Evolutionary conservation across 306 rosid genomes (phyloP).

Genomic region (Ziziphus jujuba): DNA sequence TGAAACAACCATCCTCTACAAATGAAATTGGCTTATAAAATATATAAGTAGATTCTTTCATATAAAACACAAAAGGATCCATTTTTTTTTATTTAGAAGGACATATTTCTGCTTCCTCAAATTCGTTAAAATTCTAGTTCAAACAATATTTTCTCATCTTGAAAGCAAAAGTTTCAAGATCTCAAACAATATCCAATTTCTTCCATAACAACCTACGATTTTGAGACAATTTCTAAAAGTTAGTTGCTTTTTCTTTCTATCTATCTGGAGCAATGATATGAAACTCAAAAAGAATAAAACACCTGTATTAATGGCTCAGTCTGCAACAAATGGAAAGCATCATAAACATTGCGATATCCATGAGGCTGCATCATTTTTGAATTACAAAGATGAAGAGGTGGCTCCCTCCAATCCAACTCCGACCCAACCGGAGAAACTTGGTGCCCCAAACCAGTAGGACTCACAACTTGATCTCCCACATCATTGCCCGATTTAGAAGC

Average conservation of each 20-base stretch:
- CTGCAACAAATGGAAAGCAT: constrained; percentile 68
- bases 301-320: constrained; percentile 78
- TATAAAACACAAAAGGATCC: background rate
- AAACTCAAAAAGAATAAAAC: background rate
- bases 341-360: constrained; percentile 43
- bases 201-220: background rate
- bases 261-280: background rate
- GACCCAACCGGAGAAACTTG: constrained; percentile 41
- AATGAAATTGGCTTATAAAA: background rate
- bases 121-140: background rate
- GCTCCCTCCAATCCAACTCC: constrained; percentile 63
- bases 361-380: constrained; percentile 21
- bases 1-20: constrained; percentile 73
- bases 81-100: too few relatives aligned
- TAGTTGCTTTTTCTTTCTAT: background rate
- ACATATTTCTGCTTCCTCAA: too few relatives aligned
- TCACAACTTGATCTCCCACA: constrained; percentile 18
- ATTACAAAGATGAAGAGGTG: constrained; percentile 41
- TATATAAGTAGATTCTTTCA: background rate
- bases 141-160: too few relatives aligned
- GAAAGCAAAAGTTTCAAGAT: background rate
- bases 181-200: background rate
- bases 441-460: constrained; percentile 21
- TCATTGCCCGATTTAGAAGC: constrained; percentile 23
- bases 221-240: background rate